phyloP scores from a whole-genome alignment of 257 asterid genomes.

The Lycium ferocissimum region DNA sequence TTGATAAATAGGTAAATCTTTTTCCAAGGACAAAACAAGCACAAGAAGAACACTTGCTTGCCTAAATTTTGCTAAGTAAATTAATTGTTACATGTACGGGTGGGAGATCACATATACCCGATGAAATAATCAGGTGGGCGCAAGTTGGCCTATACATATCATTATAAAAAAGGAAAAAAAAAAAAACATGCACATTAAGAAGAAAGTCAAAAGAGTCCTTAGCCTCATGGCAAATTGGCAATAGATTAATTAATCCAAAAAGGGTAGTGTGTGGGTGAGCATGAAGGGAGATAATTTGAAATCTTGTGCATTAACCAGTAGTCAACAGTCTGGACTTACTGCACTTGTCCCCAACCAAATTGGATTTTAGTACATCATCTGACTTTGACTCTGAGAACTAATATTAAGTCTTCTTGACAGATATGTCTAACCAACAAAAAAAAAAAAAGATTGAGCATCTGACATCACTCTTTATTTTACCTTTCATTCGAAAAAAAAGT shows the following conservation, averaged over 20 bases:
- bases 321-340: slow-evolving; percentile 11
- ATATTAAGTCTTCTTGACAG: not conserved
- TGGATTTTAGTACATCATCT: not conserved
- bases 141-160: not conserved
- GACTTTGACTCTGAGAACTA: slow-evolving; percentile 20
- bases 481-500: not conserved
- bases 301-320: not conserved
- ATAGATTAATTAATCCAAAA: not conserved
- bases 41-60: not conserved
- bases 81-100: too few relatives aligned
- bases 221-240: not conserved
- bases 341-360: not conserved
- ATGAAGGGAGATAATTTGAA: not conserved
- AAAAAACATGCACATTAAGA: too few relatives aligned
- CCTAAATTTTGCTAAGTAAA: not conserved
- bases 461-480: not conserved
- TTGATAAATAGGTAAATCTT: not conserved
- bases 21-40: not conserved
- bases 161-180: too few relatives aligned
- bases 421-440: not conserved
- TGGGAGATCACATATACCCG: not conserved
- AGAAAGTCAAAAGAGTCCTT: not conserved
- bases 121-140: not conserved
- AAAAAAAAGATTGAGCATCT: not conserved
- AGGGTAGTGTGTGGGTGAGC: not conserved